Percentiles rank a stretch among this genome's conserved stretches.
phyloP scores from a whole-genome alignment of 2,329 filamentous ascomycete genomes.

The Paracamarosporium sp. region DNA sequence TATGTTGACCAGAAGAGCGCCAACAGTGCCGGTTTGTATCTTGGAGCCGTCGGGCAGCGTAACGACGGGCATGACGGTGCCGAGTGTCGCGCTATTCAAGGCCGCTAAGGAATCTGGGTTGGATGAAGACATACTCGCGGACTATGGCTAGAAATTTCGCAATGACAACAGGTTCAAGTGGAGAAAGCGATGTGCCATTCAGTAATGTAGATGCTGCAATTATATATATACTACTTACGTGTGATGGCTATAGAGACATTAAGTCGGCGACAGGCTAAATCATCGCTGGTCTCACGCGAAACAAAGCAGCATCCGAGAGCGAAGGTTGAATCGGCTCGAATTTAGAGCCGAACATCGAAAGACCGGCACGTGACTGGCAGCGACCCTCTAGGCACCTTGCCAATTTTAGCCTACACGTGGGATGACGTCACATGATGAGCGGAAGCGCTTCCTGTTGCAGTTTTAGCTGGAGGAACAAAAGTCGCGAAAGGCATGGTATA shows the following conservation, averaged over 20 bases:
- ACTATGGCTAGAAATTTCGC: background rate
- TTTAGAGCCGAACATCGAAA: background rate
- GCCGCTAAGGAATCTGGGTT: background rate
- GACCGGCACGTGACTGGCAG: no score
- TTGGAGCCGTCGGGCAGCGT: slow-evolving; percentile 10
- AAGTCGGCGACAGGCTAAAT: no score
- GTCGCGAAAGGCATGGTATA: background rate
- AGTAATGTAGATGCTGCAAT: no score
- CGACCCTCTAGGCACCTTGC: no score
- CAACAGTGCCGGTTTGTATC: slow-evolving; percentile 12
- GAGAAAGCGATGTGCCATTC: background rate
- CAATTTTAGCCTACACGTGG: background rate
- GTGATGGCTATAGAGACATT: no score
- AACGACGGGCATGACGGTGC: slow-evolving; percentile 7
- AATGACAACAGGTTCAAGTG: background rate
- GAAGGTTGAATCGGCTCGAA: background rate
- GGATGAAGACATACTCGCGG: background rate
- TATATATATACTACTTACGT: no score
- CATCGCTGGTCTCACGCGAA: no score
- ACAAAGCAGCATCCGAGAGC: background rate
- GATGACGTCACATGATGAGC: slow-evolving; percentile 13
- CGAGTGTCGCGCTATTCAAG: slow-evolving; percentile 10
- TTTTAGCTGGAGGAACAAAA: slow-evolving; percentile 8
- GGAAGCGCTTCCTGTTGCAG: slow-evolving; percentile 10
- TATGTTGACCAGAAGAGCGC: slow-evolving; percentile 7